Base-by-base conservation (phyloP, 2,329 filamentous ascomycete genomes). In the Ampelomyces quisqualis region DNA sequence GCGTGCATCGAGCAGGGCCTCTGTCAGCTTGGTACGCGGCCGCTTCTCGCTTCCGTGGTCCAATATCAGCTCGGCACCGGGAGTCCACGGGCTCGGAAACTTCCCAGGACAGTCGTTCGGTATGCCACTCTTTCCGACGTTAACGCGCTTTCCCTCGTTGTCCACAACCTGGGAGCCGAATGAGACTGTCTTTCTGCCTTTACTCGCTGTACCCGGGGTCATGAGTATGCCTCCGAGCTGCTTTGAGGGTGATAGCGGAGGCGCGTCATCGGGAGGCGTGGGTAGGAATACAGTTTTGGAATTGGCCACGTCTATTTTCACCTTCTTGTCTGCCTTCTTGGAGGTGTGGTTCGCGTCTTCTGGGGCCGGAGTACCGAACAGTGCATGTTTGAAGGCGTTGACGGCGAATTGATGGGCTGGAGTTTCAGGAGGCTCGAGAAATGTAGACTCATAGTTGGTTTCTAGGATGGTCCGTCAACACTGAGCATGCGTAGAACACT, bases 331-430 rank as follows among this genome's bases (percentile, higher is more conserved):
- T 9, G 47, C 43, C 23, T 54, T 58, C 42, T 58, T 61, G 1
- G 44, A 41, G 9, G 44, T 38, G 17, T 58, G 50, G 21, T 47
- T 57, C 23, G 52, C 67, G 20, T 77, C 72, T 27, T 74, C 70
- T 8, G 75, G 74, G 15, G 76, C 75, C 10, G 81, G 81, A 1
- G 81, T 84, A 18, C 81, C 81, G 65, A 82, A 84, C 40, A 85
- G 67, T 29, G 80, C 78, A 46, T 81, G 79, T 55, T 80, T 82
- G 65, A 85, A 82, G 11, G 82, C 82, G 56, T 82, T 81, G 40
- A 83, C 77, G 13, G 81, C 81, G 60, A 86, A 86, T 15, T 84
- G 73, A 32, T 81, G 81, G 32, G 81, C 82, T 7, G 82, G 82
- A 1, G 82, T 85, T 51, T 83, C 79, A 34, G 80, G 81, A 5